phyloP scores from a whole-genome alignment of 352 stramenopile species.

The Phytophthora hybrid region DNA sequence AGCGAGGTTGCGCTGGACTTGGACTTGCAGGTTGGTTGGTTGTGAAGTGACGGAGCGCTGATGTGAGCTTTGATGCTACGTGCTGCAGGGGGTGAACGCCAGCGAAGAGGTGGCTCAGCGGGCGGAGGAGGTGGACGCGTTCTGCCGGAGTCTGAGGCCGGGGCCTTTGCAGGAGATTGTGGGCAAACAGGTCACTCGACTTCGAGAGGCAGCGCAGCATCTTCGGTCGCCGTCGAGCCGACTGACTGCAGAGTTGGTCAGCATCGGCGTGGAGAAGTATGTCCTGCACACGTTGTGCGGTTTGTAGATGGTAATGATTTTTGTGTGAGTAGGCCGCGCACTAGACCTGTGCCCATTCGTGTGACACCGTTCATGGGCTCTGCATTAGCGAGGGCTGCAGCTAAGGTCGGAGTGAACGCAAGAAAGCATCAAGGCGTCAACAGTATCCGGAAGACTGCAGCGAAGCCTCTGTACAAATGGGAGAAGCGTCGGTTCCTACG shows the following conservation, averaged over 20 bases:
- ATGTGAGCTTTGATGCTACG: background rate
- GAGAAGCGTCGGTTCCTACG: slow-evolving; percentile 48
- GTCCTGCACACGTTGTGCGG: background rate
- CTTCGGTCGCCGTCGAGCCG: slow-evolving; percentile 36
- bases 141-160: slow-evolving; percentile 48
- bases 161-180: slow-evolving; percentile 63
- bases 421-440: slow-evolving; percentile 49
- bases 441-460: slow-evolving; percentile 31
- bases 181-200: slow-evolving; percentile 48
- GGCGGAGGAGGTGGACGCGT: slow-evolving; percentile 54
- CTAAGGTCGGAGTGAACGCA: slow-evolving; percentile 28
- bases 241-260: slow-evolving; percentile 22
- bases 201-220: slow-evolving; percentile 43
- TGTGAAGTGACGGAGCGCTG: background rate
- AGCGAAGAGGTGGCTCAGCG: slow-evolving; percentile 49
- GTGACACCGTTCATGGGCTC: slow-evolving; percentile 48
- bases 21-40: background rate
- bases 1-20: slow-evolving; percentile 9
- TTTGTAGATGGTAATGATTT: background rate
- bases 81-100: slow-evolving; percentile 41
- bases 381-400: slow-evolving; percentile 29
- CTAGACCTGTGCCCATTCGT: slow-evolving; percentile 31
- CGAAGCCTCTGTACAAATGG: slow-evolving; percentile 69
- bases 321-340: slow-evolving; percentile 24
- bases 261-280: slow-evolving; percentile 25